phyloP scores from a whole-genome alignment of 1,284 basidiomycete genomes.

The Dichomitus squalens region DNA sequence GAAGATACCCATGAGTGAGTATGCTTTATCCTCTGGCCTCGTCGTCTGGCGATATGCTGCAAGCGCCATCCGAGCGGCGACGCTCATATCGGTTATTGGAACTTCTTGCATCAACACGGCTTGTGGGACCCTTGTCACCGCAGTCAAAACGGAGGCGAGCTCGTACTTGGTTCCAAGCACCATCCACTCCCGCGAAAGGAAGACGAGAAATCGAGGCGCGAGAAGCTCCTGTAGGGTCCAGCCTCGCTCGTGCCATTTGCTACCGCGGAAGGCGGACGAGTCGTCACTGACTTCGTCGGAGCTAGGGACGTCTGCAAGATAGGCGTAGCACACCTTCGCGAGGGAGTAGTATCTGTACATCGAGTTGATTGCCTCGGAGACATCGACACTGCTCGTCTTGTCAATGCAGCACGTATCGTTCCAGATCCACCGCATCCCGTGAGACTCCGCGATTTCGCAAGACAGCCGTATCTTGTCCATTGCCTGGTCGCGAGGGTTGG shows the following conservation, averaged over 20 bases:
- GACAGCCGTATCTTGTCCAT: neutral
- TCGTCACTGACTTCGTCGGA: neutral
- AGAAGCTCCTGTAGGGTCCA: constrained; percentile 7
- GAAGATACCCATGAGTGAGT: neutral
- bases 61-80: neutral
- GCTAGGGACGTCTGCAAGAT: neutral
- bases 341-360: constrained; percentile 9
- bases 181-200: neutral
- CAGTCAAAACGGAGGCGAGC: neutral
- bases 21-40: neutral
- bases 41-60: neutral
- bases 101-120: neutral
- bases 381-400: constrained; percentile 11
- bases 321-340: constrained; percentile 10
- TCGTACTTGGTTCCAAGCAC: neutral
- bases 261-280: neutral
- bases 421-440: constrained; percentile 9
- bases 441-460: neutral
- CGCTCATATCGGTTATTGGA: neutral
- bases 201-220: neutral
- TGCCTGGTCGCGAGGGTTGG: too few species aligned
- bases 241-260: constrained; percentile 6
- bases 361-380: constrained; percentile 16
- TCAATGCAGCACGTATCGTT: constrained; percentile 13
- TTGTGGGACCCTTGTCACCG: neutral